phyloP scores from a whole-genome alignment of 805 yeast genomes.

The Metschnikowia peoriensis region DNA sequence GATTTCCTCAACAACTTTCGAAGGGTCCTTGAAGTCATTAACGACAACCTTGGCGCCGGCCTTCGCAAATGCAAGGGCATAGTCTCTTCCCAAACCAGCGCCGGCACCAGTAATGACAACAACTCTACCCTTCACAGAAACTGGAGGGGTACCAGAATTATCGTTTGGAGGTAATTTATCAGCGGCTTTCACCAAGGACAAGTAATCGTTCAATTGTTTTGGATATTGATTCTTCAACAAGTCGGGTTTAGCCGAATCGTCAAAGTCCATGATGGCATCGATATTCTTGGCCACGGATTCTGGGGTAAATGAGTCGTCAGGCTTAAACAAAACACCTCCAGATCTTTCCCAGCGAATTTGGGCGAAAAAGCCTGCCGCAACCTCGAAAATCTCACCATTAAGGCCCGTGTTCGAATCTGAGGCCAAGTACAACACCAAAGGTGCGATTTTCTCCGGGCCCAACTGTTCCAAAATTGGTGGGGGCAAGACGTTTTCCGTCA shows the following conservation, averaged over 20 bases:
- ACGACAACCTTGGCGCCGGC: slow-evolving; percentile 95
- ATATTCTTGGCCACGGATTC: slow-evolving; percentile 74
- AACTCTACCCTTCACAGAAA: slow-evolving; percentile 76
- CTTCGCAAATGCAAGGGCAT: slow-evolving; percentile 79
- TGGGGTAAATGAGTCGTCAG: slow-evolving; percentile 76
- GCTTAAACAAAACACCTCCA: slow-evolving; percentile 79
- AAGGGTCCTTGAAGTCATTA: slow-evolving; percentile 81
- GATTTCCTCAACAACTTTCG: slow-evolving; percentile 72
- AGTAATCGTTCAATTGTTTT: slow-evolving; percentile 66
- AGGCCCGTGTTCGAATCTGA: slow-evolving; percentile 56
- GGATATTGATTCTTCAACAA: slow-evolving; percentile 65
- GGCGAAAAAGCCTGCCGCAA: slow-evolving; percentile 91
- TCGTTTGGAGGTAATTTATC: slow-evolving; percentile 53
- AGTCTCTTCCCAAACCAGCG: slow-evolving; percentile 88
- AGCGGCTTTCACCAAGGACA: slow-evolving; percentile 53
- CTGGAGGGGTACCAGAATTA: slow-evolving; percentile 34
- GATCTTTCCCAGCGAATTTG: slow-evolving; percentile 95
- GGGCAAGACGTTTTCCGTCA: slow-evolving; percentile 91
- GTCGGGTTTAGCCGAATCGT: slow-evolving; percentile 50
- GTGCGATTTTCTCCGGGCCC: slow-evolving; percentile 88
- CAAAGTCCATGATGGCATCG: slow-evolving; percentile 61
- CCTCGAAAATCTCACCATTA: slow-evolving; percentile 79
- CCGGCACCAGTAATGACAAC: slow-evolving; percentile 95
- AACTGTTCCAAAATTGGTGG: slow-evolving; percentile 77
- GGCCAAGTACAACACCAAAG: slow-evolving; percentile 77